A percentile compares a stretch with the other conserved stretches of the same genome.
Conservation (phyloP, 768 basidiomycete species). For the Kockovaella imperatae region DNA sequence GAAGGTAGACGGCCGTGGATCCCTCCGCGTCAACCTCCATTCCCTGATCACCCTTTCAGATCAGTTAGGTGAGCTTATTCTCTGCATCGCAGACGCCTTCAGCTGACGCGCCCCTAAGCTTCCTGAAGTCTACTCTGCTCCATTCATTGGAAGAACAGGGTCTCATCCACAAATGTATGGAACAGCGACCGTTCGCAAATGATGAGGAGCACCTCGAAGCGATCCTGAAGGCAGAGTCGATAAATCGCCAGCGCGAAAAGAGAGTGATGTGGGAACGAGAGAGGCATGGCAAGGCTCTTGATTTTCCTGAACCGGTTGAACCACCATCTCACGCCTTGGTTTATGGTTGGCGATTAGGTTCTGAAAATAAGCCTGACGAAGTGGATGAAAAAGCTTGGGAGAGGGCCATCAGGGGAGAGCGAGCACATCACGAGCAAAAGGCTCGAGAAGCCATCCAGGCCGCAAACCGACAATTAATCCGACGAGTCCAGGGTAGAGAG, state of each 20-base stretch:
- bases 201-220: conserved; percentile 26
- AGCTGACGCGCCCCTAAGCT: conserved; percentile 13
- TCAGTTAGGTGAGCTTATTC: not conserved
- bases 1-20: conserved; percentile 1
- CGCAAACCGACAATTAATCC: conserved; percentile 6
- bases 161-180: conserved; percentile 19
- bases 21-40: not conserved
- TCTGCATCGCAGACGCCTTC: not conserved
- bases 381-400: not conserved
- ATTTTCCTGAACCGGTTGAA: too few relatives aligned
- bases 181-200: conserved; percentile 13
- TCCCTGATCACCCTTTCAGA: conserved; percentile 3
- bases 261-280: conserved; percentile 8
- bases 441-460: conserved; percentile 16
- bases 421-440: conserved; percentile 6
- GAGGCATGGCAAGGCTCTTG: too few relatives aligned
- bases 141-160: conserved; percentile 21
- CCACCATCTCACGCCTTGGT: too few relatives aligned
- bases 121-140: conserved; percentile 25
- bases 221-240: conserved; percentile 10
- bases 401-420: conserved; percentile 8
- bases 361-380: not conserved
- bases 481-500: conserved; percentile 16
- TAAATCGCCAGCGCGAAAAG: conserved; percentile 12
- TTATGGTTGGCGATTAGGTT: too few relatives aligned